phyloP scores from a whole-genome alignment of 495 filamentous ascomycete genomes.

The Saxispiralis lemnorum region DNA sequence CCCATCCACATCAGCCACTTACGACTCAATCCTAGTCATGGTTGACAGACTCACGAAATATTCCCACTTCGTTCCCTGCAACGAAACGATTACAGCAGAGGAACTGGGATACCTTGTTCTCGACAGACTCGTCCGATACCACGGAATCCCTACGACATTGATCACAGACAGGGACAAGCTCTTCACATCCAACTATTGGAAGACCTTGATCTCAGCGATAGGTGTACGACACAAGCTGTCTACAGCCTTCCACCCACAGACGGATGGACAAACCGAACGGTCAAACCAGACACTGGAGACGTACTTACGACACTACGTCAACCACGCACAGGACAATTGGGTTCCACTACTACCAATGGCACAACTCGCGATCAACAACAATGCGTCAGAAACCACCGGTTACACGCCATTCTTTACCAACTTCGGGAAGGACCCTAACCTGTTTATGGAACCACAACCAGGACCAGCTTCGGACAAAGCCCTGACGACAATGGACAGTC shows the following conservation, averaged over 20 bases:
- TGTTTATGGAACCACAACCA: slow-evolving; percentile 5
- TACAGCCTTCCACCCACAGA: slow-evolving; percentile 13
- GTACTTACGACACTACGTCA: slow-evolving; percentile 14
- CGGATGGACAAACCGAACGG: slow-evolving; percentile 14
- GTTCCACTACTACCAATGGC: slow-evolving; percentile 9
- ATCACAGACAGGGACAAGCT: slow-evolving; percentile 1
- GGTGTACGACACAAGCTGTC: slow-evolving; percentile 4
- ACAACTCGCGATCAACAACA: slow-evolving; percentile 10
- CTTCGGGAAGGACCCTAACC: slow-evolving; percentile 6
- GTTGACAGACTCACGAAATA: slow-evolving; percentile 9
- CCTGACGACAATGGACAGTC: slow-evolving; percentile 4
- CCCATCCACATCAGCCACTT: not conserved
- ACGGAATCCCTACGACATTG: slow-evolving; percentile 1
- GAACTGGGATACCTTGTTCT: slow-evolving; percentile 3
- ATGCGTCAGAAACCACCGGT: not conserved
- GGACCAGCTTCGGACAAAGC: slow-evolving; percentile 1
- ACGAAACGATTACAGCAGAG: slow-evolving; percentile 3
- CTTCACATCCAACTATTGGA: slow-evolving; percentile 7
- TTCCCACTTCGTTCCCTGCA: slow-evolving; percentile 5
- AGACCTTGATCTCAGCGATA: slow-evolving; percentile 1
- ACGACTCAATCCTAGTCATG: slow-evolving; percentile 8
- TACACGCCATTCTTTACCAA: slow-evolving; percentile 3
- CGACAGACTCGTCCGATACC: not conserved
- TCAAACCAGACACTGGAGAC: slow-evolving; percentile 11
- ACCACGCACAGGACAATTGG: slow-evolving; percentile 16